Percentiles rank a stretch among this genome's conserved stretches.
These are phyloP conservation scores for Panicum virgatum DNA, from an alignment of 202 grass and related monocot species.

Conservation along the genomic window DNA sequence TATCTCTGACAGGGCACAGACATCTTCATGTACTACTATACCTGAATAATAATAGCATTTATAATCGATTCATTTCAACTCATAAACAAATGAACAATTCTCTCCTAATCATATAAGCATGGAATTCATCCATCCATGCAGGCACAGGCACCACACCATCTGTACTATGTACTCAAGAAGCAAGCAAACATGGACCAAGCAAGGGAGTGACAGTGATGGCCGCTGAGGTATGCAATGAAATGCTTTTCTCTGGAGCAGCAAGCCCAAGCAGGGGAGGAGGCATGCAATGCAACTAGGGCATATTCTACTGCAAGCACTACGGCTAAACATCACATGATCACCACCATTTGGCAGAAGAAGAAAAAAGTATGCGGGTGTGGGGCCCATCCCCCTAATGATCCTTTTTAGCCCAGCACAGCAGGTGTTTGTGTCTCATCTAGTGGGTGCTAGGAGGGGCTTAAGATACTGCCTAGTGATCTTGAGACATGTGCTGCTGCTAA, in stretches of 20 bases:
- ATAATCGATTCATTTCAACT: constrained; percentile 1
- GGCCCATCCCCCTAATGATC: constrained; percentile 43
- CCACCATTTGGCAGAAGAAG: constrained; percentile 41
- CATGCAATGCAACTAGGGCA: constrained; percentile 29
- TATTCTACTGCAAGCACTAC: constrained; percentile 40
- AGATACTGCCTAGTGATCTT: constrained; percentile 58
- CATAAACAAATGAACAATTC: constrained; percentile 21
- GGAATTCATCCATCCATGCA: background rate
- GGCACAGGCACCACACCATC: background rate
- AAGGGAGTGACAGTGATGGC: constrained; percentile 31
- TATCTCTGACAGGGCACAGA: constrained; percentile 30
- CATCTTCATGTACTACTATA: background rate
- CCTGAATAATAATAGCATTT: constrained; percentile 15
- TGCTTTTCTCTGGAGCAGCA: constrained; percentile 9
- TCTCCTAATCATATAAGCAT: background rate
- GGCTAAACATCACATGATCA: constrained; percentile 56
- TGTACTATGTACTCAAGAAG: background rate
- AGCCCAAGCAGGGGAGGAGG: background rate
- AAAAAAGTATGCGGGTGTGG: background rate
- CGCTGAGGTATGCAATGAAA: background rate
- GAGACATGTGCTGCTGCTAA: constrained; percentile 63
- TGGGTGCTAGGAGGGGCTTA: constrained; percentile 38
- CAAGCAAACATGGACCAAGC: too few relatives aligned
- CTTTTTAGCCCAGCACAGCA: constrained; percentile 51
- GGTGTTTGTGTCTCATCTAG: constrained; percentile 52